These are phyloP conservation scores for Torulaspora franciscae DNA, from an alignment of 805 yeast genomes.

Conservation along the genomic window DNA sequence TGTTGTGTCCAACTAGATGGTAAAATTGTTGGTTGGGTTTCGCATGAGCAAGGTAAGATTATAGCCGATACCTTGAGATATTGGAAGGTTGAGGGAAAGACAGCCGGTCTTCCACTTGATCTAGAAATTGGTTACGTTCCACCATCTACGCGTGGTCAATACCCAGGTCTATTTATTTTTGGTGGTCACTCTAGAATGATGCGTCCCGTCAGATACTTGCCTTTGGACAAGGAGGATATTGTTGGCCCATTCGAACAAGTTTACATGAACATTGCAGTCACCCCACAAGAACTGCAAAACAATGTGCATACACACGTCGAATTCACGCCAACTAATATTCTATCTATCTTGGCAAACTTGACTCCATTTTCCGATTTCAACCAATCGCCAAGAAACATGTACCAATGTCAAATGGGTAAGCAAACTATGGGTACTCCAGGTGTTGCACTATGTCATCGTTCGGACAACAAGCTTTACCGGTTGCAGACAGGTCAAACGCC, in stretches of 20 bases:
- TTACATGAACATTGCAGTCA: conserved; percentile 91
- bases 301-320: conserved; percentile 90
- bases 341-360: conserved; percentile 91
- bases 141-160: conserved; percentile 92
- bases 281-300: conserved; percentile 81
- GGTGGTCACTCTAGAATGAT: conserved; percentile 93
- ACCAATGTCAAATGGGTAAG: conserved; percentile 99
- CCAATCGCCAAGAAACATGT: conserved; percentile 99
- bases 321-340: conserved; percentile 87
- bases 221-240: conserved; percentile 74
- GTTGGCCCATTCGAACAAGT: conserved; percentile 98
- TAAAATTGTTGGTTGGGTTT: conserved; percentile 85
- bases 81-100: conserved; percentile 83
- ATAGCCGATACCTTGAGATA: conserved; percentile 86
- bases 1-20: conserved; percentile 95
- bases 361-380: conserved; percentile 98
- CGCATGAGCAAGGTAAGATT: conserved; percentile 79
- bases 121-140: conserved; percentile 95
- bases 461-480: conserved; percentile 90
- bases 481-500: conserved; percentile 96
- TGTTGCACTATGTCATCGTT: conserved; percentile 85
- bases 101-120: conserved; percentile 69
- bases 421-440: conserved; percentile 99
- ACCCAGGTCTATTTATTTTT: conserved; percentile 89
- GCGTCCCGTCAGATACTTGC: conserved; percentile 90